These are phyloP conservation scores for Clonostachys solani DNA, from an alignment of 2,329 filamentous ascomycete species.

Conservation along the genomic window DNA sequence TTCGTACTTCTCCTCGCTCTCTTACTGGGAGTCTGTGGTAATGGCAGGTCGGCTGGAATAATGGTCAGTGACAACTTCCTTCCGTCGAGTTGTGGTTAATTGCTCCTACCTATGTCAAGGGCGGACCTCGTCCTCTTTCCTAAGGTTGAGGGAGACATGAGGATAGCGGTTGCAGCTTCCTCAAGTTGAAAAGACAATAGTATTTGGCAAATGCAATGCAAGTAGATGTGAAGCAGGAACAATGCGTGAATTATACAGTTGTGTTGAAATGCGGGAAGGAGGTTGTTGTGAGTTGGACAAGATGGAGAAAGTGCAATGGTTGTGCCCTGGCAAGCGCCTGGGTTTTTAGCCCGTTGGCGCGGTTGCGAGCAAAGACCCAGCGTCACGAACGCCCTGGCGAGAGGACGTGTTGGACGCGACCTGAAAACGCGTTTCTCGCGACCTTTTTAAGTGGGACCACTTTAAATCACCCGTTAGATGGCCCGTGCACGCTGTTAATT, in stretches of 20 bases:
- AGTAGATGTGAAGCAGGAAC: background rate
- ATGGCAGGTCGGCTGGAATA: background rate
- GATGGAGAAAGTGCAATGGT: too few relatives aligned
- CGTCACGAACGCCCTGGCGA: too few relatives aligned
- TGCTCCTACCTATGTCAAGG: conserved; percentile 20
- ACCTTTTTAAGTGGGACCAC: too few relatives aligned
- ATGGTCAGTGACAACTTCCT: too few relatives aligned
- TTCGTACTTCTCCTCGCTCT: conserved; percentile 27
- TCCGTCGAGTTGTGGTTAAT: background rate
- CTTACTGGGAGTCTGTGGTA: conserved; percentile 3
- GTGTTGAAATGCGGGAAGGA: background rate
- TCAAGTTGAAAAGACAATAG: too few relatives aligned
- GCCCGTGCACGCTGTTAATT: too few relatives aligned
- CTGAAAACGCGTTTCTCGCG: too few relatives aligned
- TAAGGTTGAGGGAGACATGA: conserved; percentile 7
- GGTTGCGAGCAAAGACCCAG: too few relatives aligned
- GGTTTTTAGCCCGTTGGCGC: too few relatives aligned
- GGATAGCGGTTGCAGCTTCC: background rate
- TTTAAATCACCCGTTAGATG: too few relatives aligned
- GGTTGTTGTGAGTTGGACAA: background rate
- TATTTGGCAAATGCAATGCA: background rate
- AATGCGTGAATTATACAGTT: background rate
- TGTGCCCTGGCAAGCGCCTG: too few relatives aligned
- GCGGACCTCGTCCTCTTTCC: conserved; percentile 27
- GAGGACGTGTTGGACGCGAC: too few relatives aligned